These are phyloP conservation scores for Tripterygium wilfordii DNA, from an alignment of 177 flowering plant genomes.

Conservation along the genomic window DNA sequence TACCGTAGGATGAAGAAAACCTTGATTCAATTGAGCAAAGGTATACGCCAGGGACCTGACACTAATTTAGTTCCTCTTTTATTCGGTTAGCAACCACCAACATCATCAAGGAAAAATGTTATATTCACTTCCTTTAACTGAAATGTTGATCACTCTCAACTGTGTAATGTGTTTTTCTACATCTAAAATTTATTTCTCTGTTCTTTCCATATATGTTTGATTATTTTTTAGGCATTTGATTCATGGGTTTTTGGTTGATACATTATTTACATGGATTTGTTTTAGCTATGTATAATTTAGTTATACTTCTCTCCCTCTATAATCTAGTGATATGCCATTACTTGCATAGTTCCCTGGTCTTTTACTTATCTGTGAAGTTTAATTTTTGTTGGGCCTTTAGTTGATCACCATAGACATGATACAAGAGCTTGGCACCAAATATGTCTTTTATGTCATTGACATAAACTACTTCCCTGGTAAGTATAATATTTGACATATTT, in stretches of 20 bases:
- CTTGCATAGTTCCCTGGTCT: not conserved
- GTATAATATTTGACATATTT: constrained; percentile 5
- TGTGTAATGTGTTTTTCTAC: constrained; percentile 16
- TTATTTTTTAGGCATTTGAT: too few species aligned
- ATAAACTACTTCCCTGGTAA: constrained; percentile 67
- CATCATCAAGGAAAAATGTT: constrained; percentile 57
- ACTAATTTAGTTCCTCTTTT: constrained; percentile 85
- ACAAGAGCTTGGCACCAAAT: constrained; percentile 43
- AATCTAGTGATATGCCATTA: not conserved
- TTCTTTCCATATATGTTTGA: too few species aligned
- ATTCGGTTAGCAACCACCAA: constrained; percentile 79
- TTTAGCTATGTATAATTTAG: too few species aligned
- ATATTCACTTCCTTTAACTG: constrained; percentile 60
- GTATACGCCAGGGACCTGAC: constrained; percentile 88
- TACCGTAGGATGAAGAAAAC: constrained; percentile 95
- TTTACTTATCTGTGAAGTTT: not conserved
- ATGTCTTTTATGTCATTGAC: constrained; percentile 55
- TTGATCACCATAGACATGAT: constrained; percentile 66
- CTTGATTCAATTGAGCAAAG: constrained; percentile 83
- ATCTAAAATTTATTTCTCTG: too few species aligned
- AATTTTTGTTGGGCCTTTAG: constrained; percentile 40
- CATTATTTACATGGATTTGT: too few species aligned
- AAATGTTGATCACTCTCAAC: constrained; percentile 93
- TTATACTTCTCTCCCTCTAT: not conserved
- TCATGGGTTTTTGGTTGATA: too few species aligned